phyloP scores from a whole-genome alignment of 495 filamentous ascomycete species.

The Delitschia confertaspora region DNA sequence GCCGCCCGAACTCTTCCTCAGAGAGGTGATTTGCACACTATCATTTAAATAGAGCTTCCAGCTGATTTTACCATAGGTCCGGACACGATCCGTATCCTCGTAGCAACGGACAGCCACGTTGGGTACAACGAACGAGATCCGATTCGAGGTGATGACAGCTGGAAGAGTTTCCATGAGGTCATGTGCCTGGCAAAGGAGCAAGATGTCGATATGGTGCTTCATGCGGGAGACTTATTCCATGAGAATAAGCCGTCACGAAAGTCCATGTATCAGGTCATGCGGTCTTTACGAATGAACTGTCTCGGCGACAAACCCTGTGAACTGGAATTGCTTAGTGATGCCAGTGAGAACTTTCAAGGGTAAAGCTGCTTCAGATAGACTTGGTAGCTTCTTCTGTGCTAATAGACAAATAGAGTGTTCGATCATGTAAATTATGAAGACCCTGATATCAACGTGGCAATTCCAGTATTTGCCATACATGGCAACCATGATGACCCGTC shows the following conservation, averaged over 20 bases:
- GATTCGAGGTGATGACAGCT: slow-evolving; percentile 91
- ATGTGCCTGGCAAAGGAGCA: slow-evolving; percentile 80
- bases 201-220: slow-evolving; percentile 94
- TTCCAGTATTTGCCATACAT: slow-evolving; percentile 96
- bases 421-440: slow-evolving; percentile 97
- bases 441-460: slow-evolving; percentile 92
- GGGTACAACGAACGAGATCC: slow-evolving; percentile 90
- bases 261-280: slow-evolving; percentile 95
- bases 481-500: slow-evolving; percentile 98
- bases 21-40: no score
- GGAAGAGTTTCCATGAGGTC: slow-evolving; percentile 91
- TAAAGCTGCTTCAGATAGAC: slow-evolving; percentile 8
- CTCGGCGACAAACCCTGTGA: slow-evolving; percentile 92
- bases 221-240: slow-evolving; percentile 93
- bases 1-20: no score
- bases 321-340: slow-evolving; percentile 89
- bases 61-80: slow-evolving; percentile 47
- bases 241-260: slow-evolving; percentile 97
- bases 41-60: no score
- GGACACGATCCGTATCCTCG: slow-evolving; percentile 90
- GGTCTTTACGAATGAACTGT: slow-evolving; percentile 83
- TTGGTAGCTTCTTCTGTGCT: not conserved
- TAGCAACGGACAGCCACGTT: slow-evolving; percentile 95
- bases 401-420: slow-evolving; percentile 51
- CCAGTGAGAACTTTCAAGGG: slow-evolving; percentile 75